Evolutionary conservation across 108 stramenopile genomes (phyloP).

Genomic region (Pseudonitzschia delicatissima): DNA sequence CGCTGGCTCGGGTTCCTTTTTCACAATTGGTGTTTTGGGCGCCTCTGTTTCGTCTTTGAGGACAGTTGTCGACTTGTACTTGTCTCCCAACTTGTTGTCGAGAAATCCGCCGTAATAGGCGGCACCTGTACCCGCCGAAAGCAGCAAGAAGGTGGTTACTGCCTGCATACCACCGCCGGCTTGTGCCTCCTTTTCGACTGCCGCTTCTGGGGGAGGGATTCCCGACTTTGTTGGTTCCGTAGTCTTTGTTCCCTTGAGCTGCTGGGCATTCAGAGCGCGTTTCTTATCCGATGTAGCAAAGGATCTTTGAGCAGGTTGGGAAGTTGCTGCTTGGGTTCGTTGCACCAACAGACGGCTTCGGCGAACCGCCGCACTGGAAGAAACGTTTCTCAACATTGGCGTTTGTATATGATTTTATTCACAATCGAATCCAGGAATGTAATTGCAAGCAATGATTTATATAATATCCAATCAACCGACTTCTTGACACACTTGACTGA

Average conservation of each 20-base stretch:
- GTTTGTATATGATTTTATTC: not conserved
- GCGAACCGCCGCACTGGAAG: not conserved
- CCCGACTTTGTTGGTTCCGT: constrained; percentile 6
- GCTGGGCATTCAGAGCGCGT: constrained; percentile 47
- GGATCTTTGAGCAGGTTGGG: not conserved
- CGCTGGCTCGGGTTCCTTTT: not conserved
- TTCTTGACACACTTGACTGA: too few relatives aligned
- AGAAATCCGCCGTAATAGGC: constrained; percentile 44
- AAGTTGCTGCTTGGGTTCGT: not conserved
- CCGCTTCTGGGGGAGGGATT: not conserved
- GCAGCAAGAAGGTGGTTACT: constrained; percentile 13
- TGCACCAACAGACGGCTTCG: too few relatives aligned
- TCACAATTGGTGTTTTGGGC: not conserved
- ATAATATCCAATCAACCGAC: too few relatives aligned
- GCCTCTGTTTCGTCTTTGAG: not conserved
- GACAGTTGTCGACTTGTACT: not conserved
- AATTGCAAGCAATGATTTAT: too few relatives aligned
- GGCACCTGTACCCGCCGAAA: constrained; percentile 29
- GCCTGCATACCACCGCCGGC: constrained; percentile 8
- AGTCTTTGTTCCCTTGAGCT: constrained; percentile 36
- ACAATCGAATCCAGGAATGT: too few relatives aligned
- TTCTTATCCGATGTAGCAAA: constrained; percentile 35
- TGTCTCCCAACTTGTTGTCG: constrained; percentile 24
- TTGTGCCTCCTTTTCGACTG: not conserved
- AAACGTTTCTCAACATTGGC: not conserved